A percentile compares a stretch with the other conserved stretches of the same genome.
Evolutionary conservation across 2,329 filamentous ascomycete species (phyloP).

Genomic region (Aspergillus persii): DNA sequence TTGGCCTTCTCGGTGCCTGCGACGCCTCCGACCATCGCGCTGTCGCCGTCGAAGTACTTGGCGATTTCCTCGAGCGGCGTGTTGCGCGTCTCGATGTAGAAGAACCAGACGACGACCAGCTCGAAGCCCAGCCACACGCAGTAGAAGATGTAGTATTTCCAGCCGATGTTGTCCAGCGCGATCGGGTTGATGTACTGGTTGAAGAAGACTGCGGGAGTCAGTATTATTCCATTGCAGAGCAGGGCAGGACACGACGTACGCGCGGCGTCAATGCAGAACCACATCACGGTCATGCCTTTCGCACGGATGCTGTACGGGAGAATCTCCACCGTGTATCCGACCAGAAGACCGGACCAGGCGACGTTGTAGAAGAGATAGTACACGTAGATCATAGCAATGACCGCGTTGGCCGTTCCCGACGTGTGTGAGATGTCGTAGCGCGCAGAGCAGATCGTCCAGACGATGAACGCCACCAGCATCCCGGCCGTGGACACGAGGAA

Average conservation of each 20-base stretch:
- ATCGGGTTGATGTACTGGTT: slow-evolving; percentile 37
- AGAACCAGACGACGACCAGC: slow-evolving; percentile 34
- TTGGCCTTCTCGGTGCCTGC: slow-evolving; percentile 21
- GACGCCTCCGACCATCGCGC: slow-evolving; percentile 19
- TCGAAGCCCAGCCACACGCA: slow-evolving; percentile 33
- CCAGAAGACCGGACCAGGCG: slow-evolving; percentile 36
- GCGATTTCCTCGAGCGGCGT: slow-evolving; percentile 40
- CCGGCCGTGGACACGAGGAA: slow-evolving; percentile 43
- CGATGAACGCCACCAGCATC: slow-evolving; percentile 46
- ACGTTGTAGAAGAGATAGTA: slow-evolving; percentile 44
- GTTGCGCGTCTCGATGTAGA: slow-evolving; percentile 34
- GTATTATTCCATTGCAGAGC: neutral
- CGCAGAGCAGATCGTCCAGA: slow-evolving; percentile 43
- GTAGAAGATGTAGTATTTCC: slow-evolving; percentile 42
- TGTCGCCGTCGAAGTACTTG: slow-evolving; percentile 25
- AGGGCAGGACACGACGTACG: slow-evolving; percentile 7
- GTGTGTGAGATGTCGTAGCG: slow-evolving; percentile 33
- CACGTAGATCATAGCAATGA: slow-evolving; percentile 45
- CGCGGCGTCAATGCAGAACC: slow-evolving; percentile 29
- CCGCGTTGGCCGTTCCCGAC: slow-evolving; percentile 33
- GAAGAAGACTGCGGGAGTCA: slow-evolving; percentile 28
- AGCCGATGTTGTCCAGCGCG: slow-evolving; percentile 30
- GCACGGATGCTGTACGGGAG: slow-evolving; percentile 50
- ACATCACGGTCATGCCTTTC: slow-evolving; percentile 45
- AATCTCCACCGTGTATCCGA: slow-evolving; percentile 48